Evolutionary conservation across 768 basidiomycete genomes (phyloP).

Genomic region (Trametes coccinea): DNA sequence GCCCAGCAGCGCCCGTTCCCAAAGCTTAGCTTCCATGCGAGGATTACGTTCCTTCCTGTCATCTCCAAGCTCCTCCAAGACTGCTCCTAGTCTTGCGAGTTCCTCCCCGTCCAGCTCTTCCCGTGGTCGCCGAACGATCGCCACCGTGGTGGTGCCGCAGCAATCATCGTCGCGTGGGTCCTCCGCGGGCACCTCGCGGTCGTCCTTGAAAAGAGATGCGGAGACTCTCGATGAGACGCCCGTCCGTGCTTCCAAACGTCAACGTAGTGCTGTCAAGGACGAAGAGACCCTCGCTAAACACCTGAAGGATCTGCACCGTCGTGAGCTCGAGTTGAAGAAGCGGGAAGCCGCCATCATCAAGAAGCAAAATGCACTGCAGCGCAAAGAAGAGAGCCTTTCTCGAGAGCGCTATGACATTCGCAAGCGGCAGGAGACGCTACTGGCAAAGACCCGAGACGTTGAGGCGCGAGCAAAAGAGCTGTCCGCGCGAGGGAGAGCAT

Average conservation of each 20-base stretch:
- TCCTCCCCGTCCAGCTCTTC: background rate
- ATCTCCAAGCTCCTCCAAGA: background rate
- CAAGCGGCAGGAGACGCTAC: background rate
- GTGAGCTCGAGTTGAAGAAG: conserved; percentile 6
- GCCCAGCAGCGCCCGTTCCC: background rate
- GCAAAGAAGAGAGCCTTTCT: background rate
- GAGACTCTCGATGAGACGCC: background rate
- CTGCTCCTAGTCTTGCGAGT: background rate
- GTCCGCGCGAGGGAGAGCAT: background rate
- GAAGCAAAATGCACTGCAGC: conserved; percentile 6
- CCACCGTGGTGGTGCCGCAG: background rate
- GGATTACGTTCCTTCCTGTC: background rate
- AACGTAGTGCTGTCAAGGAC: background rate
- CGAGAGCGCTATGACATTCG: background rate
- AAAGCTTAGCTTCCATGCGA: background rate
- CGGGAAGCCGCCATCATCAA: background rate
- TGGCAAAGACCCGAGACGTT: background rate
- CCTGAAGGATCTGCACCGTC: background rate
- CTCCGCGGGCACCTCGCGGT: background rate
- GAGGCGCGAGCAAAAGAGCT: background rate
- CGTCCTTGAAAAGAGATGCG: background rate
- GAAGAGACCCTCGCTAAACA: background rate
- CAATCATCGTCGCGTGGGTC: background rate
- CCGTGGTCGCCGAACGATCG: background rate
- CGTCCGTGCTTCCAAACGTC: background rate